phyloP scores from a whole-genome alignment of 2,329 filamentous ascomycete genomes.

The Clonostachys sp. region DNA sequence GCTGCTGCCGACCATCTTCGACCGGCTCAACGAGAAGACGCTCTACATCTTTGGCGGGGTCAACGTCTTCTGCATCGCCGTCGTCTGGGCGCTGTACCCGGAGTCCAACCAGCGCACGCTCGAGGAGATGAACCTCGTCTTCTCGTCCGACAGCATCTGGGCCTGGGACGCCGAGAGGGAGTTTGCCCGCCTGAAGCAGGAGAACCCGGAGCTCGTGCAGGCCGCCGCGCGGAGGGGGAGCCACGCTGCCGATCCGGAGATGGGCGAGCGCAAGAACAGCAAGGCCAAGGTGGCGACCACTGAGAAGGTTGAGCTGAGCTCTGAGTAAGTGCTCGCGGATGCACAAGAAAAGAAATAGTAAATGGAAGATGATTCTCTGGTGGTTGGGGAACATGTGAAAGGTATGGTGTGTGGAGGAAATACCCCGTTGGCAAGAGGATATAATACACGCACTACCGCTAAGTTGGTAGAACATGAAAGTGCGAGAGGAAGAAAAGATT shows the following conservation, averaged over 20 bases:
- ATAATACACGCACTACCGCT: too few relatives aligned
- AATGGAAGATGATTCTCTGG: too few relatives aligned
- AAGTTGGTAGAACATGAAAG: too few relatives aligned
- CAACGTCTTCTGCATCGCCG: constrained; percentile 61
- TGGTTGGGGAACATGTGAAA: too few relatives aligned
- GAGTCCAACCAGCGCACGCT: constrained; percentile 71
- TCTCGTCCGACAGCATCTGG: constrained; percentile 63
- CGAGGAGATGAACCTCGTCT: constrained; percentile 72
- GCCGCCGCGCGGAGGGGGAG: constrained; percentile 6
- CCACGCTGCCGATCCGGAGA: constrained; percentile 10
- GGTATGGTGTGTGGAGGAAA: too few relatives aligned
- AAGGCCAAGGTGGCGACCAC: neutral
- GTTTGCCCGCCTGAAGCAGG: constrained; percentile 56
- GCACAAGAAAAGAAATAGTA: too few relatives aligned
- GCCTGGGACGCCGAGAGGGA: constrained; percentile 66
- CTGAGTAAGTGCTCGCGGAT: neutral
- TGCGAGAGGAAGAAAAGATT: too few relatives aligned
- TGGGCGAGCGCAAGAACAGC: constrained; percentile 1
- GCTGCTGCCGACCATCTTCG: constrained; percentile 57
- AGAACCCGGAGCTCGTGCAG: constrained; percentile 42
- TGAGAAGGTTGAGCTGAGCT: neutral
- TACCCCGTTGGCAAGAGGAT: too few relatives aligned
- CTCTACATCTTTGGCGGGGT: constrained; percentile 69
- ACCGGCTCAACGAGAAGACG: constrained; percentile 62
- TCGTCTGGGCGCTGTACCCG: constrained; percentile 71